Evolutionary conservation across 140 eudicot genomes (phyloP).

Genomic region (Senecio squalidus): DNA sequence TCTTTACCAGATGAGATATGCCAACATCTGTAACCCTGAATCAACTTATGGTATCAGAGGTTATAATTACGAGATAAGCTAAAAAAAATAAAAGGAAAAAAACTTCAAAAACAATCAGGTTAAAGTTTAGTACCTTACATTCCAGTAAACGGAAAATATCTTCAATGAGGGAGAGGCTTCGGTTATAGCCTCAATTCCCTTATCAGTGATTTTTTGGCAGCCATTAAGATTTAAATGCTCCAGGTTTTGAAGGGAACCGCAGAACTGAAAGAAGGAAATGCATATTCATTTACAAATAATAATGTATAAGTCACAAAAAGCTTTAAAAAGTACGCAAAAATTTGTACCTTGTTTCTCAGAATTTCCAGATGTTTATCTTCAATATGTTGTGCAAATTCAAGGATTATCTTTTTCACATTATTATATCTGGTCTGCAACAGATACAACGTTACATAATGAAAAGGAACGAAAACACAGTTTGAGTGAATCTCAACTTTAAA

Average conservation of each 20-base stretch:
- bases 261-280: slow-evolving; percentile 36
- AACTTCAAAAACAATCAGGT: too few relatives aligned
- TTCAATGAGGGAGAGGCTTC: slow-evolving; percentile 45
- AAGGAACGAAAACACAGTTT: background rate
- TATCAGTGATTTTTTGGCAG: slow-evolving; percentile 86
- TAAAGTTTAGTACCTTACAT: slow-evolving; percentile 61
- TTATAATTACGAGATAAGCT: background rate
- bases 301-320: background rate
- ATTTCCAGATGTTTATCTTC: slow-evolving; percentile 72
- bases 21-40: slow-evolving; percentile 89
- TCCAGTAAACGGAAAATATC: slow-evolving; percentile 90
- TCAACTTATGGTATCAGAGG: slow-evolving; percentile 10
- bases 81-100: slow-evolving; percentile 1
- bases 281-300: background rate
- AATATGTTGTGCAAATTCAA: slow-evolving; percentile 86
- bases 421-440: slow-evolving; percentile 67
- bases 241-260: slow-evolving; percentile 46
- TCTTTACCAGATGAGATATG: slow-evolving; percentile 61
- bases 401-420: slow-evolving; percentile 69
- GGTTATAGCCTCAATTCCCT: slow-evolving; percentile 75
- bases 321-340: background rate
- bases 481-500: background rate
- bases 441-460: slow-evolving; percentile 7
- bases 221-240: slow-evolving; percentile 78
- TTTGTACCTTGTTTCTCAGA: slow-evolving; percentile 57